phyloP scores from a whole-genome alignment of 352 stramenopile species.

The Pythium insidiosum region DNA sequence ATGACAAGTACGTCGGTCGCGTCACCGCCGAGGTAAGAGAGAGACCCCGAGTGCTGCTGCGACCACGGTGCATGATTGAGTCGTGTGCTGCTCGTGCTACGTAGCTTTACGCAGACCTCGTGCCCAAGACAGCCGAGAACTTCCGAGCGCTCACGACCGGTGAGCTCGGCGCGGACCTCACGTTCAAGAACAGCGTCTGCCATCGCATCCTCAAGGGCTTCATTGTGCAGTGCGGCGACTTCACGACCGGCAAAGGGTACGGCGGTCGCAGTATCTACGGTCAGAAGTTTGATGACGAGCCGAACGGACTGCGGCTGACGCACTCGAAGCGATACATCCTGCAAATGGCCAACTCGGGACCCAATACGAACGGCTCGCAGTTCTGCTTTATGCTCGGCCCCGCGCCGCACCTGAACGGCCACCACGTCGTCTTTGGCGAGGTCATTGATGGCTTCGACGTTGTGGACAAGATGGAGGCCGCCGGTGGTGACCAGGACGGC shows the following conservation, averaged over 20 bases:
- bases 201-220: conserved; percentile 98
- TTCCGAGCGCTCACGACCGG: conserved; percentile 95
- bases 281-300: conserved; percentile 97
- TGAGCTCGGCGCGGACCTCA: conserved; percentile 88
- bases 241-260: conserved; percentile 88
- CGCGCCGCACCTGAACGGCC: conserved; percentile 67
- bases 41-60: too few species aligned
- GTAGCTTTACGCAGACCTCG: conserved; percentile 90
- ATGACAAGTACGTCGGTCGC: conserved; percentile 57
- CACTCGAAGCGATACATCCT: conserved; percentile 80
- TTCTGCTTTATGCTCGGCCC: conserved; percentile 97
- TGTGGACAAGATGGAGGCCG: conserved; percentile 76
- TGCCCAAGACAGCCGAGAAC: conserved; percentile 98
- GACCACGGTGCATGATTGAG: too few species aligned
- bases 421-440: conserved; percentile 83
- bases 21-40: conserved; percentile 55
- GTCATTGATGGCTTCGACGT: conserved; percentile 78
- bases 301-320: conserved; percentile 71
- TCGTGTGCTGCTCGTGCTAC: not conserved
- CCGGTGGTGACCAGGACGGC: conserved; percentile 51
- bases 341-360: conserved; percentile 97
- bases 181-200: conserved; percentile 97
- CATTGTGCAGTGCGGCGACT: conserved; percentile 97
- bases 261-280: conserved; percentile 97
- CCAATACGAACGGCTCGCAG: conserved; percentile 97